Conservation (phyloP, 1,284 basidiomycete species). For the Mycosarcoma mackinlayi region DNA sequence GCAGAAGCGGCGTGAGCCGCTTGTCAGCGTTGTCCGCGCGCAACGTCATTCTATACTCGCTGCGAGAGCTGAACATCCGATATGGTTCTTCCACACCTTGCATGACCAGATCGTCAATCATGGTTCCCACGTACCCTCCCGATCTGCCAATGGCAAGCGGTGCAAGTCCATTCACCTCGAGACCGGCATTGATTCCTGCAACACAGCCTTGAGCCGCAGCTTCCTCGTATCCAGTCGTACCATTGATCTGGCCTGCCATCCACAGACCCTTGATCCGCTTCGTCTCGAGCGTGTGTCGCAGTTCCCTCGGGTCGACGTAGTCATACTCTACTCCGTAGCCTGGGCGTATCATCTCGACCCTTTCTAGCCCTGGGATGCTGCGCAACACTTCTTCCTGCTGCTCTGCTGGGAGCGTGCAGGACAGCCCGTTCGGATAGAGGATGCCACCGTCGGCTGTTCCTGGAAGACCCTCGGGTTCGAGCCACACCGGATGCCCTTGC, state of each 20-base stretch:
- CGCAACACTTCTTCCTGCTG: conserved; percentile 82
- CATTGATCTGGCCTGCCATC: conserved; percentile 60
- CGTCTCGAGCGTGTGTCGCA: conserved; percentile 81
- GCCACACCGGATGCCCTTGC: conserved; percentile 79
- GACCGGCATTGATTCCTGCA: conserved; percentile 86
- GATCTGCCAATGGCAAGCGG: conserved; percentile 80
- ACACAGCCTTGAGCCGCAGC: conserved; percentile 86
- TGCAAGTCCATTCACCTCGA: conserved; percentile 74
- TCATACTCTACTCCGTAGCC: conserved; percentile 95
- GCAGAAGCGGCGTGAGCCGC: conserved; percentile 74
- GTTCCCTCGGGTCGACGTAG: conserved; percentile 85
- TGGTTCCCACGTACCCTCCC: conserved; percentile 85
- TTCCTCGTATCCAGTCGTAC: conserved; percentile 91
- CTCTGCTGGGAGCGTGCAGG: conserved; percentile 85
- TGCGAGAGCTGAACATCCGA: conserved; percentile 90
- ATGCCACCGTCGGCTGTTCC: conserved; percentile 77
- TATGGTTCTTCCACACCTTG: conserved; percentile 91
- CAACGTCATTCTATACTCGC: conserved; percentile 86
- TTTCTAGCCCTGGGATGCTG: conserved; percentile 84
- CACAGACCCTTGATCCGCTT: conserved; percentile 75
- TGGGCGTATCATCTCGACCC: conserved; percentile 81
- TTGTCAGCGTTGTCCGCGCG: conserved; percentile 88
- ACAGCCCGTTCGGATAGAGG: conserved; percentile 89
- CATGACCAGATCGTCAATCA: conserved; percentile 88
- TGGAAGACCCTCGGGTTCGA: conserved; percentile 90